phyloP scores from a whole-genome alignment of 2,329 filamentous ascomycete genomes.

The Fusarium floridanum region DNA sequence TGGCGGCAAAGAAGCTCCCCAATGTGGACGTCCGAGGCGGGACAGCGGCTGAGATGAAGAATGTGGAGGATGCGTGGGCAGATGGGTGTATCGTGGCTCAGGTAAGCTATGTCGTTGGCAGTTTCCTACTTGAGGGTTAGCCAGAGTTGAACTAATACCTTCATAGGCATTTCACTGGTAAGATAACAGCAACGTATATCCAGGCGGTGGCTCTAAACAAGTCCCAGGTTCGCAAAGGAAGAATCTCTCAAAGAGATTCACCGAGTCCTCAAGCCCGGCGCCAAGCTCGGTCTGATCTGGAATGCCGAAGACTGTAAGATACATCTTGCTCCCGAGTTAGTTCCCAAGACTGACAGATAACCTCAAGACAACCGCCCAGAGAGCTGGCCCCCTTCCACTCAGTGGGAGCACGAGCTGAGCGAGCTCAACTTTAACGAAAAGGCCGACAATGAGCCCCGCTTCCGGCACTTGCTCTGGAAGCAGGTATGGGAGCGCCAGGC shows the following conservation, averaged over 20 bases:
- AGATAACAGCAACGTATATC: slow-evolving; percentile 27
- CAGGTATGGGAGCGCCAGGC: slow-evolving; percentile 73
- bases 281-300: slow-evolving; percentile 77
- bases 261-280: slow-evolving; percentile 71
- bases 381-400: slow-evolving; percentile 65
- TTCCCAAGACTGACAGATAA: not conserved
- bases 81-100: slow-evolving; percentile 77
- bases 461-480: slow-evolving; percentile 74
- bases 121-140: slow-evolving; percentile 7
- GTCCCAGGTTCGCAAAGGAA: slow-evolving; percentile 73
- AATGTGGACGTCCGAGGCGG: slow-evolving; percentile 69
- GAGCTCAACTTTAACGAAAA: slow-evolving; percentile 67
- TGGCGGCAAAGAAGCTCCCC: slow-evolving; percentile 68
- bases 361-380: slow-evolving; percentile 73
- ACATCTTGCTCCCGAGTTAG: not conserved
- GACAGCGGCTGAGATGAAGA: slow-evolving; percentile 67
- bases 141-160: slow-evolving; percentile 12
- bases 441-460: slow-evolving; percentile 71
- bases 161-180: slow-evolving; percentile 69
- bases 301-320: slow-evolving; percentile 77
- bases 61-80: slow-evolving; percentile 66
- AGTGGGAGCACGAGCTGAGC: slow-evolving; percentile 74
- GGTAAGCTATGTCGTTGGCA: slow-evolving; percentile 58
- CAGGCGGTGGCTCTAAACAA: slow-evolving; percentile 2
- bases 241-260: slow-evolving; percentile 75